Evolutionary conservation across 2,329 filamentous ascomycete species (phyloP).

Genomic region (Colletotrichum filicis): DNA sequence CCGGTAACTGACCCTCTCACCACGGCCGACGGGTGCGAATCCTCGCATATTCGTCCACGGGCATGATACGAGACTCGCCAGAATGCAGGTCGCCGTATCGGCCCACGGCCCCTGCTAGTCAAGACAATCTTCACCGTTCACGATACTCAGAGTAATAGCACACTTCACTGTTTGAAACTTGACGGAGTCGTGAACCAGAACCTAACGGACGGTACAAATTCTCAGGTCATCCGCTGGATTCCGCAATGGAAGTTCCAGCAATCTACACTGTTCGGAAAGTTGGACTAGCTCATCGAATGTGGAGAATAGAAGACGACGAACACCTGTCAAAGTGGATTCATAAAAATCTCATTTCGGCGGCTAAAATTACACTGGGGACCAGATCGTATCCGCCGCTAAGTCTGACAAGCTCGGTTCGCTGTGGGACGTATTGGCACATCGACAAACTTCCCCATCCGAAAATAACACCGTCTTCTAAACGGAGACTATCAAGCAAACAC

Average conservation of each 20-base stretch:
- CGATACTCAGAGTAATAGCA: background rate
- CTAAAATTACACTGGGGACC: slow-evolving; percentile 29
- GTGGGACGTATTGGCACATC: slow-evolving; percentile 1
- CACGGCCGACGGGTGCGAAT: background rate
- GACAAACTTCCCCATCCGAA: background rate
- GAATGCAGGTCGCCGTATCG: slow-evolving; percentile 2
- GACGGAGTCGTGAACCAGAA: background rate
- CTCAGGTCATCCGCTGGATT: background rate
- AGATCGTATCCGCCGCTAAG: slow-evolving; percentile 27
- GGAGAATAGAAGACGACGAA: background rate
- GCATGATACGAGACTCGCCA: slow-evolving; percentile 13
- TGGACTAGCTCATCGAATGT: too few species aligned
- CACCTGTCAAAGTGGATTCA: background rate
- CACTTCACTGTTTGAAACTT: background rate
- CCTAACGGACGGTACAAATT: background rate
- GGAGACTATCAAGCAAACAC: background rate
- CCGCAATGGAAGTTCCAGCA: background rate
- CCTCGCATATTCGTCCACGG: background rate
- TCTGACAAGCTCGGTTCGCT: slow-evolving; percentile 18
- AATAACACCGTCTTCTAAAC: slow-evolving; percentile 5
- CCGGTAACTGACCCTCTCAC: background rate
- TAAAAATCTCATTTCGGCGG: slow-evolving; percentile 7
- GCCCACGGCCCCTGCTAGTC: background rate
- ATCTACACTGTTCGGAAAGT: background rate
- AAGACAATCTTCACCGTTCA: background rate